Evolutionary conservation across 805 yeast species (phyloP), one percentile per base, ranked within the genome.

Genomic region (Pichia californica): DNA sequence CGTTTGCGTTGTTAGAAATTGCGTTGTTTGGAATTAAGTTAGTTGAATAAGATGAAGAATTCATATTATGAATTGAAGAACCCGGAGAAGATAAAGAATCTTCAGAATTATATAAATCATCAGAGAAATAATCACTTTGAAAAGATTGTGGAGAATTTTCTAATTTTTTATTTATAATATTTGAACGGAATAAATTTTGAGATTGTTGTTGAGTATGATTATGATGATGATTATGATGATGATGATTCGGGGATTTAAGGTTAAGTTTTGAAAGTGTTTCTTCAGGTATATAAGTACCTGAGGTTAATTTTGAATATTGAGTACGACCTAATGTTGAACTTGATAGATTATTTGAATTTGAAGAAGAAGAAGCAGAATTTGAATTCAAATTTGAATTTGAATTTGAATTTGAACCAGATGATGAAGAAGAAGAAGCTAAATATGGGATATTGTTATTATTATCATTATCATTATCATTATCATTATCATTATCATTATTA

Each of bases 21-120:
- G 25, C 3, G 25, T 23, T 23, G 25, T 23, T 23, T n/a, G n/a
- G n/a, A n/a, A n/a, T n/a, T n/a, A n/a, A n/a, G n/a, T n/a, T n/a
- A n/a, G n/a, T n/a, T n/a, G n/a, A n/a, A n/a, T n/a, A n/a, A 38
- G 50, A 30, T 23, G 34, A 34, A 18, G 43, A 32, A 20, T 33
- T 33, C 10, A 33, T 10, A 27, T 30, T 35, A 18, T 31, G 36
- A 26, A 27, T 46, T 2, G 43, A 38, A 3, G 50, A 36, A 3
- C 56, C 55, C 18, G 48, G 30, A 4, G 64, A 55, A 26, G 58
- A 56, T 6, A 50, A 30, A 1, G 63, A 58, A 30, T 59, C 63
- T 35, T 58, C 61, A 1, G 63, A 57, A 27, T 45, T 44, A 34
- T 54, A 56, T 37, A 53, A 46, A 20, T 53, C 58, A 36, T 55